These are phyloP conservation scores for Saturnispora besseyi DNA, from an alignment of 805 yeast species.

Conservation along the genomic window DNA sequence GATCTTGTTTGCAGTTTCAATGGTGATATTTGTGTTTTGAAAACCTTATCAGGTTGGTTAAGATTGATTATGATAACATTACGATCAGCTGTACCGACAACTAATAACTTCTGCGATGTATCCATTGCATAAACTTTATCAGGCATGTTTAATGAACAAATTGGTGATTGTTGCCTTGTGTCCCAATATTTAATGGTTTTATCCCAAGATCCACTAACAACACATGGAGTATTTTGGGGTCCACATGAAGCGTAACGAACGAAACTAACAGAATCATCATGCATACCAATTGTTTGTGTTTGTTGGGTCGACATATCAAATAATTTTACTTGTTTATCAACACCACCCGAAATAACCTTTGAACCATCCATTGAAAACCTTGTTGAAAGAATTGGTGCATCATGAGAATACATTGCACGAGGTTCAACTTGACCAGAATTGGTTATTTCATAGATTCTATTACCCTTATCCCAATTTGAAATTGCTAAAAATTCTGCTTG, in stretches of 20 bases:
- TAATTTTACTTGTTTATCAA: conserved; percentile 78
- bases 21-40: conserved; percentile 65
- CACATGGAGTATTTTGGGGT: conserved; percentile 69
- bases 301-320: conserved; percentile 81
- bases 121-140: conserved; percentile 92
- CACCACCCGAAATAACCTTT: conserved; percentile 80
- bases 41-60: conserved; percentile 73
- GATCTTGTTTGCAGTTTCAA: conserved; percentile 84
- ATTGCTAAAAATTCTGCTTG: conserved; percentile 73
- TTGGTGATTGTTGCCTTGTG: conserved; percentile 72
- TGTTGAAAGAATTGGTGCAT: conserved; percentile 74
- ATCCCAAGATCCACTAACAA: conserved; percentile 95
- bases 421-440: conserved; percentile 75
- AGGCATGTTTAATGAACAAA: conserved; percentile 73
- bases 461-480: conserved; percentile 92
- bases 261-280: conserved; percentile 68
- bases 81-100: conserved; percentile 90
- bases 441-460: conserved; percentile 80
- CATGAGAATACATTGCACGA: conserved; percentile 81
- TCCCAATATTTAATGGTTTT: conserved; percentile 95
- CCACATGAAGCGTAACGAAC: conserved; percentile 79
- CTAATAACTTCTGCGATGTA: conserved; percentile 66
- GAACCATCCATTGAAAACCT: conserved; percentile 85
- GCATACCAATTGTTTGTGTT: conserved; percentile 74
- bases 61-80: conserved; percentile 71